Base-by-base conservation (phyloP, 2,329 filamentous ascomycete genomes). In the Diaporthe caulivora region DNA sequence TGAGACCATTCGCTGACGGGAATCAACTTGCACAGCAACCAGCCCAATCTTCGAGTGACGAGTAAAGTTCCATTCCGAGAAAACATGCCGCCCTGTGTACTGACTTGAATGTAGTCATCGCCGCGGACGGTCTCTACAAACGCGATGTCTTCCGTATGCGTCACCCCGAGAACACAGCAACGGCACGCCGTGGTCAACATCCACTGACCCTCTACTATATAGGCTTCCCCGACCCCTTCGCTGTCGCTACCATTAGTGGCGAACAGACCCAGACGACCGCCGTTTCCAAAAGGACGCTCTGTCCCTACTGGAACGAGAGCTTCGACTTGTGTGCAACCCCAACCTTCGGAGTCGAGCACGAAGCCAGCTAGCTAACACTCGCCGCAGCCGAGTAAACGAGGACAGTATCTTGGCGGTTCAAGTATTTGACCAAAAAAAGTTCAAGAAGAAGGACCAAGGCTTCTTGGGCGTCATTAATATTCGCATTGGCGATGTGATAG, bases 381-480 rank as follows among this genome's bases (percentile, higher is more conserved):
- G 29, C 47, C 79, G 73, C 82, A 98, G 97, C 87, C 91, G 90
- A 82, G 96, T 95, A 75, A 97, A 93, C 75, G 97, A 99, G 82
- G 96, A 98, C 80, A 97, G 95, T 83, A 98, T 99, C 80, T 89
- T 99, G 62, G 97, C 97, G 10, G 95, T 99, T 60, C 97, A 99
- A 82, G 98, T 99, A 71, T 99, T 99, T 82, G 97, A 99, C 84
- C 97, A 99, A 85, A 98, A 98, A 88, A 99, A 99, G 86, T 99
- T 99, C 87, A 99, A 99, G 89, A 99, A 99, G 91, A 99, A 98
- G 95, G 97, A 99, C 79, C 97, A 99, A 83, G 97, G 97, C 11
- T 99, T 99, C 81, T 88, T 99, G 9, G 97, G 97, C 73, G 97
- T 99, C 71, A 98, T 99, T 81, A 99, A 99, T 82, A 93, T 99